Evolutionary conservation across 2,329 filamentous ascomycete genomes (phyloP).

Genomic region (Knoxdaviesia proteae): DNA sequence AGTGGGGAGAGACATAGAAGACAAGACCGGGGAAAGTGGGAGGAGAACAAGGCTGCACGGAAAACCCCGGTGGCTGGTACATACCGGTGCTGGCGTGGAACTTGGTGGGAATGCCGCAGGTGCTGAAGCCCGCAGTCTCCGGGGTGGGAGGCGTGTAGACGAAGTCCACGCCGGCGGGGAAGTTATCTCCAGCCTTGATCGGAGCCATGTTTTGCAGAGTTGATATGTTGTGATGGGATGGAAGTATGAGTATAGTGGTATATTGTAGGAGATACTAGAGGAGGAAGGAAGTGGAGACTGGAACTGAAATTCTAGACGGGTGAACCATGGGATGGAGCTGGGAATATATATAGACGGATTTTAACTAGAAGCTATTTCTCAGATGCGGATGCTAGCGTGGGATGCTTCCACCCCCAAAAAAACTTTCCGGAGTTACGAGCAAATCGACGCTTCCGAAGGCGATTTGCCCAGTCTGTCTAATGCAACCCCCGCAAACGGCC

Average conservation of each 20-base stretch:
- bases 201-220: slow-evolving; percentile 25
- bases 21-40: slow-evolving; percentile 1
- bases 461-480: no score
- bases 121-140: slow-evolving; percentile 46
- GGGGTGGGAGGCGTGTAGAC: slow-evolving; percentile 60
- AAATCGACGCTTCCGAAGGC: no score
- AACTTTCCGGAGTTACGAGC: no score
- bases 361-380: no score
- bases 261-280: slow-evolving; percentile 1
- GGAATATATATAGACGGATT: not conserved
- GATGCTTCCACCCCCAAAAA: no score
- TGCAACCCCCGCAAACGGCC: no score
- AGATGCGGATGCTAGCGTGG: no score
- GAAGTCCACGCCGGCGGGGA: slow-evolving; percentile 67
- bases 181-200: slow-evolving; percentile 62
- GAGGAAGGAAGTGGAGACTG: not conserved
- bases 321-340: not conserved
- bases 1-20: slow-evolving; percentile 1
- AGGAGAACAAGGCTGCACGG: no score
- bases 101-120: slow-evolving; percentile 57
- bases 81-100: slow-evolving; percentile 61
- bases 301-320: no score
- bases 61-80: slow-evolving; percentile 4
- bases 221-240: slow-evolving; percentile 3
- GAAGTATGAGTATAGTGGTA: slow-evolving; percentile 1